Percentiles rank a stretch among this genome's conserved stretches.
Evolutionary conservation across 2,329 filamentous ascomycete genomes (phyloP).

Genomic region (Nemania diffusa): DNA sequence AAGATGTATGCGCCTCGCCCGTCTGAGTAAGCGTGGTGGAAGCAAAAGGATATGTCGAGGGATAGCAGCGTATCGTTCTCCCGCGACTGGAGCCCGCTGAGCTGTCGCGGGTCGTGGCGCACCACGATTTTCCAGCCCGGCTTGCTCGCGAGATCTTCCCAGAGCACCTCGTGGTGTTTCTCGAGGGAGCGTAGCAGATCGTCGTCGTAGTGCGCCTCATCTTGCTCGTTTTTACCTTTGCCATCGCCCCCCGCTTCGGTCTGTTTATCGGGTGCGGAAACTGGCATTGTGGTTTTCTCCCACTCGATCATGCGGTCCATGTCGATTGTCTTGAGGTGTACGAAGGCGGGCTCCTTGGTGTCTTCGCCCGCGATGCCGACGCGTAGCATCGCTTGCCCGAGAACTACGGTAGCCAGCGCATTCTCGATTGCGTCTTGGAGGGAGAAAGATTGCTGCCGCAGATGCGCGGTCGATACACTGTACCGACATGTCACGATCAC

Average conservation of each 20-base stretch:
- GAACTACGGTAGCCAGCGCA: conserved; percentile 44
- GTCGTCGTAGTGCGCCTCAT: conserved; percentile 32
- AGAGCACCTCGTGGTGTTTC: conserved; percentile 55
- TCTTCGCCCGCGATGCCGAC: conserved; percentile 60
- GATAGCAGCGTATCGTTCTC: conserved; percentile 28
- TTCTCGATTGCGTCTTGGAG: conserved; percentile 28
- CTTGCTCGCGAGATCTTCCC: conserved; percentile 52
- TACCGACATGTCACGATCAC: conserved; percentile 61
- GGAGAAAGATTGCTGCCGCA: conserved; percentile 24
- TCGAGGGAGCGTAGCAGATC: conserved; percentile 49
- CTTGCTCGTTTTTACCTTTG: not conserved
- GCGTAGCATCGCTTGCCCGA: conserved; percentile 59
- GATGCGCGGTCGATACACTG: conserved; percentile 34
- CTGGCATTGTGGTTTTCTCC: conserved; percentile 38
- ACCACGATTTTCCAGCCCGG: conserved; percentile 62
- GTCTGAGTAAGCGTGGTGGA: conserved; percentile 65
- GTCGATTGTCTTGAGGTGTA: conserved; percentile 56
- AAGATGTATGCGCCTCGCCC: conserved; percentile 61
- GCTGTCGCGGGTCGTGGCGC: conserved; percentile 42
- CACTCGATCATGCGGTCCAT: conserved; percentile 57
- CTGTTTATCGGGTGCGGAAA: not conserved
- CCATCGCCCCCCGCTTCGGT: too few relatives aligned
- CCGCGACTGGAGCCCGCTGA: conserved; percentile 15
- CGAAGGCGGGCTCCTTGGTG: conserved; percentile 56
- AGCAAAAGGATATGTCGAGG: conserved; percentile 59